Evolutionary conservation across 2,329 filamentous ascomycete genomes (phyloP).

Genomic region (Botrytis paeoniae): DNA sequence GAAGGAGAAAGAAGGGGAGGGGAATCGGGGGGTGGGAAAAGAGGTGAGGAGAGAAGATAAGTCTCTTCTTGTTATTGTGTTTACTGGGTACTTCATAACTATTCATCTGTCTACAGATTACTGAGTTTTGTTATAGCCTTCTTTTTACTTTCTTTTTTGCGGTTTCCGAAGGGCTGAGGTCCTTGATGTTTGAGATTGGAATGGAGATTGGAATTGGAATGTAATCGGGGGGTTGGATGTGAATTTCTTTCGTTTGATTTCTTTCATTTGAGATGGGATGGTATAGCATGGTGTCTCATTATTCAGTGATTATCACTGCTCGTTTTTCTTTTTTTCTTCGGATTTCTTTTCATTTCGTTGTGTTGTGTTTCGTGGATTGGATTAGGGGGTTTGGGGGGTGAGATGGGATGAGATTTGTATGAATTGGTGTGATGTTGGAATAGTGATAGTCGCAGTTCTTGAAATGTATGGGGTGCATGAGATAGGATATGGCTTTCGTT

Average conservation of each 20-base stretch:
- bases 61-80: not conserved
- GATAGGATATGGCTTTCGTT: not conserved
- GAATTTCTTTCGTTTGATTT: not conserved
- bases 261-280: not conserved
- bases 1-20: too few species aligned
- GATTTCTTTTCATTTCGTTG: not conserved
- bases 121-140: rapidly evolving
- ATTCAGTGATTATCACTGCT: not conserved
- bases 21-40: too few species aligned
- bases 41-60: not conserved
- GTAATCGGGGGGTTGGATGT: not conserved
- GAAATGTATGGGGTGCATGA: too few species aligned
- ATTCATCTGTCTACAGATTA: not conserved
- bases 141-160: not conserved
- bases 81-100: not conserved
- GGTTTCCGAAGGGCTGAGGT: not conserved
- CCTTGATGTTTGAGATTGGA: not conserved
- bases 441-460: too few species aligned
- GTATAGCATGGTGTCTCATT: not conserved
- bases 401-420: too few species aligned
- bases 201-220: not conserved
- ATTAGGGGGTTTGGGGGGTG: not conserved
- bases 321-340: not conserved
- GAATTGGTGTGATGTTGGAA: too few species aligned
- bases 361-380: not conserved